Evolutionary conservation across 768 basidiomycete genomes (phyloP).

Genomic region (Artomyces pyxidatus): DNA sequence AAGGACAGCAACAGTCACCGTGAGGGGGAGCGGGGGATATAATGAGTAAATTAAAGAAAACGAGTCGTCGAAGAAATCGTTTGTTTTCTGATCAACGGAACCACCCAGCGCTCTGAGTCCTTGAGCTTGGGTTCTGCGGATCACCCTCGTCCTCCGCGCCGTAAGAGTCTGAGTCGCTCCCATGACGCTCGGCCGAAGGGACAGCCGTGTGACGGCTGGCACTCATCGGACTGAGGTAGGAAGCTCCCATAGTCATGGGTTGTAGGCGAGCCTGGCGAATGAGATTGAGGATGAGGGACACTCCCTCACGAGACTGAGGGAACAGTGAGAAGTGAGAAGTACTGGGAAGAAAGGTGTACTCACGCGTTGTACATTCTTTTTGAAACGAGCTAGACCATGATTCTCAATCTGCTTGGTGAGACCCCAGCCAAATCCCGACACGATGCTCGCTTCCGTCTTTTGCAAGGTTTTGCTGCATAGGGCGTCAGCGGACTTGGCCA

Average conservation of each 20-base stretch:
- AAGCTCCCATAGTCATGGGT: conserved; percentile 34
- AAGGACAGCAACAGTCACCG: neutral
- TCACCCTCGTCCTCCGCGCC: neutral
- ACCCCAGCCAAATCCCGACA: conserved; percentile 89
- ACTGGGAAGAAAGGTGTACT: conserved; percentile 19
- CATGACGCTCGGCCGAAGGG: neutral
- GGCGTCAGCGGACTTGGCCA: conserved; percentile 2
- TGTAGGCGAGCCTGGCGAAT: conserved; percentile 71
- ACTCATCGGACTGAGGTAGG: conserved; percentile 12
- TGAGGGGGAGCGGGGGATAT: neutral
- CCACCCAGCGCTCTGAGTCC: neutral
- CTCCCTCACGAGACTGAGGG: conserved; percentile 75
- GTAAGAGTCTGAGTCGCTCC: neutral
- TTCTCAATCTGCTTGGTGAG: conserved; percentile 82
- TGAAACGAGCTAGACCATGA: conserved; percentile 78
- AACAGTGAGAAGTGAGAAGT: conserved; percentile 7
- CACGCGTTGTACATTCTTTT: conserved; percentile 80
- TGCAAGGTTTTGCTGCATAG: conserved; percentile 65
- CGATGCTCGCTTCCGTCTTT: conserved; percentile 76
- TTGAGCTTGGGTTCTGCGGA: neutral
- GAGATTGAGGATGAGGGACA: conserved; percentile 71
- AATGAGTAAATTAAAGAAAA: too few relatives aligned
- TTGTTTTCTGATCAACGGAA: neutral
- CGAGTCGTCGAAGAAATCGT: too few relatives aligned
- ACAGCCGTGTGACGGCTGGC: conserved; percentile 3